These are phyloP conservation scores for Trypanosoma caninum DNA, from an alignment of 208 protist genomes.

Conservation along the genomic window DNA sequence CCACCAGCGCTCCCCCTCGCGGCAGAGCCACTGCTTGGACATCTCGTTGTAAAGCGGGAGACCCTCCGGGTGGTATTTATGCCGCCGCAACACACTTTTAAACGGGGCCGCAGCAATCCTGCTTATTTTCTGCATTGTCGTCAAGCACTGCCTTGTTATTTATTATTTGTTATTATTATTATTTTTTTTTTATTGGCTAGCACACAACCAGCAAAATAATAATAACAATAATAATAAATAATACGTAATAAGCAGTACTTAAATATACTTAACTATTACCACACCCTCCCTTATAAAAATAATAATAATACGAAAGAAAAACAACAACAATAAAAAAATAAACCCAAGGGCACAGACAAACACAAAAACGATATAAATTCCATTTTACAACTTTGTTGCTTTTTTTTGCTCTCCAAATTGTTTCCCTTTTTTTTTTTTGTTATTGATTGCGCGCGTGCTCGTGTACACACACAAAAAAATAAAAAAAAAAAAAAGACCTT, in stretches of 20 bases:
- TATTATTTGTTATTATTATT: not conserved
- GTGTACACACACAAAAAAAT: no score
- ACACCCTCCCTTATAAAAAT: not conserved
- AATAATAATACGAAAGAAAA: constrained; percentile 26
- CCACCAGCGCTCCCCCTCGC: constrained; percentile 91
- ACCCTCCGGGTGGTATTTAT: constrained; percentile 86
- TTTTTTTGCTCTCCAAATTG: no score
- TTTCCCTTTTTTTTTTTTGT: not conserved
- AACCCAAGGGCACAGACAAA: not conserved
- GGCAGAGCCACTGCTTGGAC: constrained; percentile 89
- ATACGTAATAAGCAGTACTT: no score
- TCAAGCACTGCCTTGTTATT: not conserved
- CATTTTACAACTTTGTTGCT: no score
- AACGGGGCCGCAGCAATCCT: constrained; percentile 49
- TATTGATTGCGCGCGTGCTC: constrained; percentile 10
- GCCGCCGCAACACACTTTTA: constrained; percentile 89
- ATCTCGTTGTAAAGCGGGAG: constrained; percentile 88
- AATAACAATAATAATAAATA: no score
- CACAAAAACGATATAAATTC: no score
- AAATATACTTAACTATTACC: not conserved
- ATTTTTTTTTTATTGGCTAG: no score
- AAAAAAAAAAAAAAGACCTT: no score
- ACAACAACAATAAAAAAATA: constrained; percentile 9
- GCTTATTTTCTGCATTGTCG: constrained; percentile 49
- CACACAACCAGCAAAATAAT: no score